phyloP scores from a whole-genome alignment of 306 rosid genomes.

The Urtica urens region DNA sequence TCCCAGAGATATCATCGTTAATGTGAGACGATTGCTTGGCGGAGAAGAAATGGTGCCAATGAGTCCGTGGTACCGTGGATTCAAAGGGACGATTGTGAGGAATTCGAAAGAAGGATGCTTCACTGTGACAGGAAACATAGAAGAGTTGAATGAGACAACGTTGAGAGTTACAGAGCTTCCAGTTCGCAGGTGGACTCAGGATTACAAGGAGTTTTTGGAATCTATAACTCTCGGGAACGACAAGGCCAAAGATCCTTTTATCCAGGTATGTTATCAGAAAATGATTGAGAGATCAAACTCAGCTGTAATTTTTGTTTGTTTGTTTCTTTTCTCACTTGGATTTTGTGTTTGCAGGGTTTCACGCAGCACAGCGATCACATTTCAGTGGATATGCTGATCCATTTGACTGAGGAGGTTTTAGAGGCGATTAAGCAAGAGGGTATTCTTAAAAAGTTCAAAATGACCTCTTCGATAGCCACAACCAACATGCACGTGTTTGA shows the following conservation, averaged over 20 bases:
- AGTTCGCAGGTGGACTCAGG: slow-evolving; percentile 86
- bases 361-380: slow-evolving; percentile 79
- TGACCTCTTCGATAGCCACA: slow-evolving; percentile 52
- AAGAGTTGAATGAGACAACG: slow-evolving; percentile 48
- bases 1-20: slow-evolving; percentile 78
- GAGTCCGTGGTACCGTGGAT: slow-evolving; percentile 99
- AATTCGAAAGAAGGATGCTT: slow-evolving; percentile 52
- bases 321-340: background rate
- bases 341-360: slow-evolving; percentile 46
- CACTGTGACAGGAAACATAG: slow-evolving; percentile 46
- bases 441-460: slow-evolving; percentile 58
- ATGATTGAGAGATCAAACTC: too few species aligned
- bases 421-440: slow-evolving; percentile 60
- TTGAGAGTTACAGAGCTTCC: slow-evolving; percentile 70
- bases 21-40: slow-evolving; percentile 54
- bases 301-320: background rate
- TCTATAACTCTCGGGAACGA: slow-evolving; percentile 60
- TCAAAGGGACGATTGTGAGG: slow-evolving; percentile 59
- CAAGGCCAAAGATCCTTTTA: slow-evolving; percentile 60
- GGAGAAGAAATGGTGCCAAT: slow-evolving; percentile 54
- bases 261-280: slow-evolving; percentile 58
- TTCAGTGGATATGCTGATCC: slow-evolving; percentile 50
- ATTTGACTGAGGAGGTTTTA: slow-evolving; percentile 45
- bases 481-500: slow-evolving; percentile 91
- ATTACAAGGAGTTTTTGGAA: slow-evolving; percentile 76